Evolutionary conservation across 441 rosid species (phyloP), one percentile per base, ranked within the genome.

Genomic region (Erysimum pusillum): DNA sequence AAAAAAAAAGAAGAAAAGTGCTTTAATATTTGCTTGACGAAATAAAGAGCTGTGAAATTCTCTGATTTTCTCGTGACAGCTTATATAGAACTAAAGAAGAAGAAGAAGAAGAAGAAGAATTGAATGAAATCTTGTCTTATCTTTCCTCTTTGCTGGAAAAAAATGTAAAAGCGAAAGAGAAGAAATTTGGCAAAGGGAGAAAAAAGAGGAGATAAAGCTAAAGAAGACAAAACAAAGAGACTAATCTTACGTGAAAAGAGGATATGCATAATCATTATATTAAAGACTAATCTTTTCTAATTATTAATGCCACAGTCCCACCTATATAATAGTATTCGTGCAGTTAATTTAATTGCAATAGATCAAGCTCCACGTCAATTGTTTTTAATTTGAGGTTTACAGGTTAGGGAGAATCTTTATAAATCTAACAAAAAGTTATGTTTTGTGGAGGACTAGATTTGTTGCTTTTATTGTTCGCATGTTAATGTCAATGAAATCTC

Each of bases 221-320:
- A 51, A 74, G 45, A 74, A 74, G 71, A 79, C 75, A 74, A 69
- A 74, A 68, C 44, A 5, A 42, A 7, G 63, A 74, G 65, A 74
- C 69, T 41, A 68, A 44, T 68, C 69, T 20, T 69, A 69, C 71
- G 71, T 69, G 75, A 74, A 79, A 79, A 48, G 71, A 73, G 67
- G 78, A 65, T 69, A 20, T 31, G 64, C 56, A 77, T 38, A 64
- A 79, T 73, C 41, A 62, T 67, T 62, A 36, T 61, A 17, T 36
- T 67, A 54, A 36, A 38, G 41, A 62, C 78, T 12, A 34, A 0
- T 41, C 13, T 49, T 73, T 52, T 5, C 7, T 52, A 52, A 45
- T 46, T 62, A 74, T 63, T 69, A 17, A 38, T 63, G 48, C 18
- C 49, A 57, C 76, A 57, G 32, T 57, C 67, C 22, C 38, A 42